A percentile compares a stretch with the other conserved stretches of the same genome.
Evolutionary conservation across 352 stramenopile genomes (phyloP).

Genomic region (Peronospora farinosa): DNA sequence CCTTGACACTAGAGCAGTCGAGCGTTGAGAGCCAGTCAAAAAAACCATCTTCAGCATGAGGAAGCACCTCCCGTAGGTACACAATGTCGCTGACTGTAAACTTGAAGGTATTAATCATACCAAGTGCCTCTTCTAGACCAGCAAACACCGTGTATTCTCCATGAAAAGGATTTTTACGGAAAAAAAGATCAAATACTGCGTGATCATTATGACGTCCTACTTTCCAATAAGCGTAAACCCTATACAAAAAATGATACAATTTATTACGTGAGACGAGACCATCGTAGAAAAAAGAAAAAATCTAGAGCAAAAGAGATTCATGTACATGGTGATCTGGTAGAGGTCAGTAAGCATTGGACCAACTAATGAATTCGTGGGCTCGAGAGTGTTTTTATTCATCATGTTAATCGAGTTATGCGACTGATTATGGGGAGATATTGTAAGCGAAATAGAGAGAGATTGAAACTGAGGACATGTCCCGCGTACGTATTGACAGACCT

Average conservation of each 20-base stretch:
- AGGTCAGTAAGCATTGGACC: slow-evolving; percentile 95
- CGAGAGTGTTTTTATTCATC: slow-evolving; percentile 35
- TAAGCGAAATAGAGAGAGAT: slow-evolving; percentile 14
- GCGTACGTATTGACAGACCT: slow-evolving; percentile 5
- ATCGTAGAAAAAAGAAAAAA: too few relatives aligned
- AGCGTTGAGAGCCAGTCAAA: slow-evolving; percentile 92
- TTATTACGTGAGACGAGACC: neutral
- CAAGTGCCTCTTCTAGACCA: slow-evolving; percentile 87
- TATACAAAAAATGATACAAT: slow-evolving; percentile 39
- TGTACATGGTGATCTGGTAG: slow-evolving; percentile 93
- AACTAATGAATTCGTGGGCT: slow-evolving; percentile 92
- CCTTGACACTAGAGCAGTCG: slow-evolving; percentile 89
- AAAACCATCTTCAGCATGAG: slow-evolving; percentile 90
- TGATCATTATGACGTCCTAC: slow-evolving; percentile 89
- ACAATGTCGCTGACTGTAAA: slow-evolving; percentile 92
- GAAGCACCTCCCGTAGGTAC: slow-evolving; percentile 88
- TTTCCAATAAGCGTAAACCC: slow-evolving; percentile 99
- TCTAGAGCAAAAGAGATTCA: neutral
- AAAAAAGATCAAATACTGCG: slow-evolving; percentile 96
- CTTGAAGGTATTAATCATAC: slow-evolving; percentile 91
- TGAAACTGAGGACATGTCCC: neutral
- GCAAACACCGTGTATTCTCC: slow-evolving; percentile 95
- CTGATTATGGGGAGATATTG: slow-evolving; percentile 2
- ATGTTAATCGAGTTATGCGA: slow-evolving; percentile 1
- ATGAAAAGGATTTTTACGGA: slow-evolving; percentile 99